phyloP scores from a whole-genome alignment of 2,329 filamentous ascomycete species.

The Cercospora beticola region DNA sequence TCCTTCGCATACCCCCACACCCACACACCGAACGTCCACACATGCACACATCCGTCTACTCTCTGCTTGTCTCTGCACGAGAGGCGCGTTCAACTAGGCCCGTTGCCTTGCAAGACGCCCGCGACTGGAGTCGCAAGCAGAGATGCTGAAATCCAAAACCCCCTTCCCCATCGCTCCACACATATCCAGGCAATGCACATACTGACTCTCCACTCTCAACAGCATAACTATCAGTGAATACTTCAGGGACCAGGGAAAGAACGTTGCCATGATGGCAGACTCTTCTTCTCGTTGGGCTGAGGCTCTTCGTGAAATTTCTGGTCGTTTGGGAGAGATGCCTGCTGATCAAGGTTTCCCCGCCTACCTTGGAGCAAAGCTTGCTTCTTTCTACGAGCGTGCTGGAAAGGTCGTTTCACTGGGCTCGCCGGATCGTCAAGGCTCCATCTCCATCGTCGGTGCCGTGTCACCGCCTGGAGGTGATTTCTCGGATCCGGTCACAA shows the following conservation, averaged over 20 bases:
- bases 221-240: slow-evolving; percentile 83
- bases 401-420: slow-evolving; percentile 83
- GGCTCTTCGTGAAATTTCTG: slow-evolving; percentile 96
- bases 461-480: slow-evolving; percentile 97
- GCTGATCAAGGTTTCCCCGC: slow-evolving; percentile 99
- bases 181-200: background rate
- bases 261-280: slow-evolving; percentile 99
- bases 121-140: background rate
- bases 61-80: background rate
- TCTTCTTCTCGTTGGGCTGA: slow-evolving; percentile 98
- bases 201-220: background rate
- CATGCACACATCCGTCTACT: background rate
- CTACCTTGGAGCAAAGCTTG: slow-evolving; percentile 93
- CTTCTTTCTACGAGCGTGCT: slow-evolving; percentile 98
- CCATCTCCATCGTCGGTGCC: slow-evolving; percentile 95
- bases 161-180: background rate
- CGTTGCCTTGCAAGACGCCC: background rate
- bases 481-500: slow-evolving; percentile 97
- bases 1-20: background rate
- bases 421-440: slow-evolving; percentile 82
- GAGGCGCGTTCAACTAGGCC: too few species aligned
- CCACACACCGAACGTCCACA: background rate
- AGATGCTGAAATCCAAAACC: background rate
- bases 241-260: slow-evolving; percentile 93
- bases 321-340: slow-evolving; percentile 98